A percentile compares a stretch with the other conserved stretches of the same genome.
These are phyloP conservation scores for Vickermania ingenoplastis DNA, from an alignment of 208 protist genomes.

Conservation along the genomic window DNA sequence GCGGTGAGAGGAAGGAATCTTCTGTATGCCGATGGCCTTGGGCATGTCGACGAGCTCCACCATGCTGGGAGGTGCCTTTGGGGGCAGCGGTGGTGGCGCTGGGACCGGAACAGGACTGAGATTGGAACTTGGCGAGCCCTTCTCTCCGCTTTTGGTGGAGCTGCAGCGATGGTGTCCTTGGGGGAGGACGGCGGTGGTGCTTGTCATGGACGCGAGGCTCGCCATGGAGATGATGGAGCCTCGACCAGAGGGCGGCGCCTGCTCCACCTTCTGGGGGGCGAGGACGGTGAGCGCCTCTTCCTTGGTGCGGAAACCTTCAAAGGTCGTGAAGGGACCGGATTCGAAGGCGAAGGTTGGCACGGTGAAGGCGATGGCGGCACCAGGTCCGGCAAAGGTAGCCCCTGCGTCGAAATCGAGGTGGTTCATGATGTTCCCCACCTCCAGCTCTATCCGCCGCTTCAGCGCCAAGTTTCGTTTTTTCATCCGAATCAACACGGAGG, in stretches of 20 bases:
- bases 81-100: too few relatives aligned
- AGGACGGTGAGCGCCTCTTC: not conserved
- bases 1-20: not conserved
- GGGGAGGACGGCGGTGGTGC: not conserved
- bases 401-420: constrained; percentile 49
- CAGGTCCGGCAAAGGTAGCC: not conserved
- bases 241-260: not conserved
- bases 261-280: not conserved
- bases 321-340: not conserved
- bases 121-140: not conserved
- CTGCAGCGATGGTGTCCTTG: not conserved
- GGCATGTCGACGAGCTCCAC: not conserved
- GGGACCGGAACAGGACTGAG: not conserved
- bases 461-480: constrained; percentile 19
- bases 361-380: not conserved
- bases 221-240: not conserved
- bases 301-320: not conserved
- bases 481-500: constrained; percentile 19
- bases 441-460: constrained; percentile 34
- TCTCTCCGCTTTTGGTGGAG: not conserved
- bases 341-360: not conserved
- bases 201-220: not conserved
- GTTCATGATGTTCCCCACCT: constrained; percentile 29
- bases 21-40: not conserved
- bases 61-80: not conserved